Evolutionary conservation across 2,329 filamentous ascomycete species (phyloP).

Genomic region (Cytospora piceae): DNA sequence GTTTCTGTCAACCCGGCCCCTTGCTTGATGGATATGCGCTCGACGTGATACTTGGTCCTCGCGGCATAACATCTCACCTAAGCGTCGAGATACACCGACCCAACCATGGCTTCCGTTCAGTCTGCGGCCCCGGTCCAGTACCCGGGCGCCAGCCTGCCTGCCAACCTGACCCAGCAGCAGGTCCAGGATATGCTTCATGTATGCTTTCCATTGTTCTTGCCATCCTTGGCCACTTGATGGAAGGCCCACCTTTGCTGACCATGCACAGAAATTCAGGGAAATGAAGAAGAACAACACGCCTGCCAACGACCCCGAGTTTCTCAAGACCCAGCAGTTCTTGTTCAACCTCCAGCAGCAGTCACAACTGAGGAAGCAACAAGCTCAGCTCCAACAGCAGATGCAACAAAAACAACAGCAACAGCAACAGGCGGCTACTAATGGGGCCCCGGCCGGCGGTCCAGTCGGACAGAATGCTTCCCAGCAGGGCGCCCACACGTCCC

Average conservation of each 20-base stretch:
- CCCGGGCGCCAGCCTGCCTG: slow-evolving; percentile 61
- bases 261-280: slow-evolving; percentile 77
- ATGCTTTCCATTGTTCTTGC: slow-evolving; percentile 37
- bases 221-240: not conserved
- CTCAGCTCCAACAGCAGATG: slow-evolving; percentile 30
- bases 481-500: slow-evolving; percentile 38
- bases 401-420: slow-evolving; percentile 49
- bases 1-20: slow-evolving; percentile 14
- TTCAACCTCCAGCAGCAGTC: slow-evolving; percentile 59
- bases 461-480: slow-evolving; percentile 45
- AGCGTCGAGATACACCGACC: slow-evolving; percentile 29
- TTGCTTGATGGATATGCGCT: slow-evolving; percentile 43
- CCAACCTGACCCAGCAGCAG: slow-evolving; percentile 74
- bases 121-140: slow-evolving; percentile 67
- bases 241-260: slow-evolving; percentile 40
- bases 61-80: slow-evolving; percentile 33
- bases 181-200: slow-evolving; percentile 75
- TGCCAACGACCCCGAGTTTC: slow-evolving; percentile 81
- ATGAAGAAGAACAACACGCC: slow-evolving; percentile 87
- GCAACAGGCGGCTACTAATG: slow-evolving; percentile 53
- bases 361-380: slow-evolving; percentile 34
- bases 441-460: slow-evolving; percentile 55
- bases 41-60: slow-evolving; percentile 36
- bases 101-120: slow-evolving; percentile 80
- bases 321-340: slow-evolving; percentile 80